phyloP scores from a whole-genome alignment of 768 basidiomycete species.

The Chlorophyllum brunneum region DNA sequence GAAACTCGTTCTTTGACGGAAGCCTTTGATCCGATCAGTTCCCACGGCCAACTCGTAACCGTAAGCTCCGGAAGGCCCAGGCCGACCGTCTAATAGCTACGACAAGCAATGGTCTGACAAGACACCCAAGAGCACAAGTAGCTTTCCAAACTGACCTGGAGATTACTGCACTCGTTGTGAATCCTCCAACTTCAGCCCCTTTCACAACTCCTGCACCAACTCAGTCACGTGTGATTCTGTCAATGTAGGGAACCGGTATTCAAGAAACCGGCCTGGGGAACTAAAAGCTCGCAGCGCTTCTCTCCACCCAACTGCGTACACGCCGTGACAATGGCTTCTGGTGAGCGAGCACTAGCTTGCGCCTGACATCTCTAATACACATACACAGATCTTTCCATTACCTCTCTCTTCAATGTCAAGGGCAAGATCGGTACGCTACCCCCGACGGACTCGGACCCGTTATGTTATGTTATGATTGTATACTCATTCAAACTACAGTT shows the following conservation, averaged over 20 bases:
- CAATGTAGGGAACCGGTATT: neutral
- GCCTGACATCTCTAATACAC: neutral
- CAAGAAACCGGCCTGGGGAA: slow-evolving; percentile 1
- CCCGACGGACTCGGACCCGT: neutral
- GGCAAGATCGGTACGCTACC: slow-evolving; percentile 13
- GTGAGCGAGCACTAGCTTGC: neutral
- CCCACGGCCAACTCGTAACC: too few species aligned
- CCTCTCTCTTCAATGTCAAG: slow-evolving; percentile 17
- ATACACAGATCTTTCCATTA: slow-evolving; percentile 12
- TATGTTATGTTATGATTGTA: neutral
- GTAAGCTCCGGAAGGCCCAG: too few species aligned
- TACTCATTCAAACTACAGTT: slow-evolving; percentile 33
- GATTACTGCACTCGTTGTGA: too few species aligned
- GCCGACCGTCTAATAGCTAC: too few species aligned
- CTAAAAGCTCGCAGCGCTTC: neutral
- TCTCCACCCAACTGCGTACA: neutral
- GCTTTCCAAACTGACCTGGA: too few species aligned
- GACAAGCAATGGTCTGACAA: too few species aligned
- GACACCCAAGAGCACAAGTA: too few species aligned
- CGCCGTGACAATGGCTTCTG: neutral
- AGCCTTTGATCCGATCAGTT: neutral
- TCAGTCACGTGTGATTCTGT: neutral
- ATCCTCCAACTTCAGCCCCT: too few species aligned
- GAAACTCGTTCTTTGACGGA: neutral
- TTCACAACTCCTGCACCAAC: too few species aligned